Evolutionary conservation across 495 filamentous ascomycete species (phyloP).

Genomic region (Tetracladium setigerum): DNA sequence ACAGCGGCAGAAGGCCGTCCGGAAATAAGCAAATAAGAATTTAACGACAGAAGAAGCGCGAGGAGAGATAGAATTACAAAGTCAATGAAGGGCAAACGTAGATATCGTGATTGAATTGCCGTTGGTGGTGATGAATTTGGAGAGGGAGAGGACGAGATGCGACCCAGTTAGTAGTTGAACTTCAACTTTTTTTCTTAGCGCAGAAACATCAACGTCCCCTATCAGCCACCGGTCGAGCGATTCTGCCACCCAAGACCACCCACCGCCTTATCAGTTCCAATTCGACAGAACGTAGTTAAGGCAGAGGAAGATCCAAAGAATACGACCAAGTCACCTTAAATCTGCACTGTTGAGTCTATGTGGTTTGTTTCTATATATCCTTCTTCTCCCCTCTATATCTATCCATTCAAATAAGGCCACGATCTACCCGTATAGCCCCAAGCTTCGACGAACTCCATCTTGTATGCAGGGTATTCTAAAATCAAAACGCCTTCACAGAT

Average conservation of each 20-base stretch:
- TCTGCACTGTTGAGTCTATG: not conserved
- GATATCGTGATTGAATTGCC: not conserved
- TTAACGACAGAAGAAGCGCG: not conserved
- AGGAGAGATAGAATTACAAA: not conserved
- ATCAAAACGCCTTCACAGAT: not conserved
- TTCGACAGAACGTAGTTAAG: too few relatives aligned
- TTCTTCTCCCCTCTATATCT: not conserved
- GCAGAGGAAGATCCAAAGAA: too few relatives aligned
- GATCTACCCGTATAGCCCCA: not conserved
- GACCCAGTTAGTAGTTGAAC: not conserved
- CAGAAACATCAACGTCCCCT: too few relatives aligned
- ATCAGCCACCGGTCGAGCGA: too few relatives aligned
- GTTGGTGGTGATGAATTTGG: not conserved
- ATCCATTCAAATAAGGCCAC: not conserved
- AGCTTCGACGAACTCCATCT: not conserved
- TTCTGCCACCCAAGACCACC: too few relatives aligned
- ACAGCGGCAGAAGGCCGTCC: too few relatives aligned
- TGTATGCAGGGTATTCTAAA: constrained; percentile 12
- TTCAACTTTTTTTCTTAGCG: not conserved
- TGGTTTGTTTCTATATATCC: not conserved
- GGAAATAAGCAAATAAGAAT: too few relatives aligned
- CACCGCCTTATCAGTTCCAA: too few relatives aligned
- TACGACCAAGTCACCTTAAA: too few relatives aligned
- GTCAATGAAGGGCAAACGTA: too few relatives aligned
- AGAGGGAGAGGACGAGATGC: not conserved